Base-by-base conservation (phyloP, 2,329 filamentous ascomycete species). In the Didymella exigua region DNA sequence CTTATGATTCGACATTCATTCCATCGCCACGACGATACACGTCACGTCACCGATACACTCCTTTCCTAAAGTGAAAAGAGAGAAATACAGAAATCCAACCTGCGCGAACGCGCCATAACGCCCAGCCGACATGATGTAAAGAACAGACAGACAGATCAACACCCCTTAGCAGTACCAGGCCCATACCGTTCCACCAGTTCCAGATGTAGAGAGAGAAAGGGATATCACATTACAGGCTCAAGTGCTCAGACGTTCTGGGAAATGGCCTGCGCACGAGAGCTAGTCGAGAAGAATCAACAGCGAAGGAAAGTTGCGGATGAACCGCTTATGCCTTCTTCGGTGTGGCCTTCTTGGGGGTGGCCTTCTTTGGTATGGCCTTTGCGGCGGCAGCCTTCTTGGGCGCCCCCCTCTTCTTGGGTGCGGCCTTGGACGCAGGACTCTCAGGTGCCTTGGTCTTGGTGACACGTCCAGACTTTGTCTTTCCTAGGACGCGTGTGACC, bases 401-500 rank as follows among this genome's bases (percentile, higher is more conserved):
- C 60, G 54, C 73, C 4, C 75, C 69, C 18, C 72, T 73, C 72
- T 79, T 79, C 57, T 63, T 67, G 34, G 52, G 21, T 23, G 56
- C 47, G 16, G 58, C 51, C 50, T 59, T 65, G 36, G 66, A 44
- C 41, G 59, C 59, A n/a, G 62, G 63, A 57, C 69, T 67, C 60
- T 68, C 68, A 76, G 72, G 81, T 53, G 80, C 78, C 31, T 81
- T 79, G 21, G 82, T 80, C 86, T 95, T 96, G 68, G 88, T 86
- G 68, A 96, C 89, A 65, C 91, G 89, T 43, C 91, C 91, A 49
- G 90, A 88, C 85, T 95, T 95, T 76, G 91, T 93, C 85, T 90
- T 93, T 75, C 84, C 85, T 47, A 92, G 78, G 43, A 88, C 82
- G 69, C 87, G 86, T 19, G 78, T 70, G 60, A 86, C 82, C 78